phyloP scores from a whole-genome alignment of 768 basidiomycete genomes.

The Serendipita sp. region DNA sequence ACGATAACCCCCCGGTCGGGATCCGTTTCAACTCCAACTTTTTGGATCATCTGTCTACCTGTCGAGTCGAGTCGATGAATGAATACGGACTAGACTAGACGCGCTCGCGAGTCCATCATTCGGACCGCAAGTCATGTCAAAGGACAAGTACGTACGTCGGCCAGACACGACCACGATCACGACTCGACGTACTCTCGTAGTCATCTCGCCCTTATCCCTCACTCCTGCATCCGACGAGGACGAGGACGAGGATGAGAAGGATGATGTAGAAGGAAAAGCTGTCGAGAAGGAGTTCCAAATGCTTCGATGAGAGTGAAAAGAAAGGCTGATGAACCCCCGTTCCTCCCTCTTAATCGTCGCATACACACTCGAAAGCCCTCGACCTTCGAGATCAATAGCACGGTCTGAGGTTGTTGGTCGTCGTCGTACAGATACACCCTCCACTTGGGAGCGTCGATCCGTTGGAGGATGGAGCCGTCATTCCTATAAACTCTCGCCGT shows the following conservation, averaged over 20 bases:
- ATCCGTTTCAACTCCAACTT: slow-evolving; percentile 28
- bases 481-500: slow-evolving; percentile 39
- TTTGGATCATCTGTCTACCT: slow-evolving; percentile 32
- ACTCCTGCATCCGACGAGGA: slow-evolving; percentile 7
- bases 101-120: slow-evolving; percentile 24
- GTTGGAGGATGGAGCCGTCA: slow-evolving; percentile 34
- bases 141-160: slow-evolving; percentile 23
- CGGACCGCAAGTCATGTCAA: slow-evolving; percentile 22
- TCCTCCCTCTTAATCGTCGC: slow-evolving; percentile 15
- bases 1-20: slow-evolving; percentile 20
- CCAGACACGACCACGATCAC: slow-evolving; percentile 28
- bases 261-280: no score
- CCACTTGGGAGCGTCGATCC: slow-evolving; percentile 42
- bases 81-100: slow-evolving; percentile 20
- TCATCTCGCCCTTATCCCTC: no score
- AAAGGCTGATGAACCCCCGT: slow-evolving; percentile 18
- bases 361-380: slow-evolving; percentile 24
- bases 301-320: slow-evolving; percentile 18
- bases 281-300: no score
- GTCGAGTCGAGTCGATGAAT: slow-evolving; percentile 13
- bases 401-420: slow-evolving; percentile 28
- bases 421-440: slow-evolving; percentile 37
- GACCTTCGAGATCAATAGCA: slow-evolving; percentile 31
- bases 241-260: no score
- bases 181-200: slow-evolving; percentile 18